Percentiles rank a stretch among this genome's conserved stretches.
Evolutionary conservation across 495 filamentous ascomycete species (phyloP).

Genomic region (Aspergillus olivimuriae): DNA sequence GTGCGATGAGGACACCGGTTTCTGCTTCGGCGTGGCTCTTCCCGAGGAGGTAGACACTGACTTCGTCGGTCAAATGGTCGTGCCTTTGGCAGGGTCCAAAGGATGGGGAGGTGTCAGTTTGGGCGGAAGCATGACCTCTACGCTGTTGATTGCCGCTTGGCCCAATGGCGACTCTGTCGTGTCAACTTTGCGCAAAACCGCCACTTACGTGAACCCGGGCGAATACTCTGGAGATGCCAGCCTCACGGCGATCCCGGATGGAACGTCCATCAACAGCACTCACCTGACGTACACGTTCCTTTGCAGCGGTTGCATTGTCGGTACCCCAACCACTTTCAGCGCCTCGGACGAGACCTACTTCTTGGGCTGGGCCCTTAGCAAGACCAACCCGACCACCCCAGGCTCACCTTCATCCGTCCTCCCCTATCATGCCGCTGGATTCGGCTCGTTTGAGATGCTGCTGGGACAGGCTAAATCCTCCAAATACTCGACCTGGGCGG

Average conservation of each 20-base stretch:
- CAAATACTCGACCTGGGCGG: conserved; percentile 24
- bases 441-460: conserved; percentile 25
- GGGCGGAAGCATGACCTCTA: conserved; percentile 27
- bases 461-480: conserved; percentile 19
- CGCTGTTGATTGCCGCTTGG: conserved; percentile 33
- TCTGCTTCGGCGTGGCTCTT: conserved; percentile 30
- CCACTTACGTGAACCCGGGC: conserved; percentile 17
- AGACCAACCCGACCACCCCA: conserved; percentile 14
- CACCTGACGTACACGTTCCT: conserved; percentile 33
- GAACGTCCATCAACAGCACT: conserved; percentile 30
- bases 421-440: conserved; percentile 29
- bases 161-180: conserved; percentile 26
- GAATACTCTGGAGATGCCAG: conserved; percentile 15
- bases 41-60: conserved; percentile 23
- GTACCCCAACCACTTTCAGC: conserved; percentile 15
- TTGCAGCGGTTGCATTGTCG: conserved; percentile 25
- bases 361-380: conserved; percentile 25
- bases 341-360: conserved; percentile 9
- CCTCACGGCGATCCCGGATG: conserved; percentile 23
- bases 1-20: conserved; percentile 21
- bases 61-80: conserved; percentile 34
- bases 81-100: conserved; percentile 11
- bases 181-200: conserved; percentile 26
- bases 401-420: conserved; percentile 6
- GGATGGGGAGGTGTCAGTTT: conserved; percentile 28